phyloP scores from a whole-genome alignment of 2,329 filamentous ascomycete species.

The Neonectria magnoliae region DNA sequence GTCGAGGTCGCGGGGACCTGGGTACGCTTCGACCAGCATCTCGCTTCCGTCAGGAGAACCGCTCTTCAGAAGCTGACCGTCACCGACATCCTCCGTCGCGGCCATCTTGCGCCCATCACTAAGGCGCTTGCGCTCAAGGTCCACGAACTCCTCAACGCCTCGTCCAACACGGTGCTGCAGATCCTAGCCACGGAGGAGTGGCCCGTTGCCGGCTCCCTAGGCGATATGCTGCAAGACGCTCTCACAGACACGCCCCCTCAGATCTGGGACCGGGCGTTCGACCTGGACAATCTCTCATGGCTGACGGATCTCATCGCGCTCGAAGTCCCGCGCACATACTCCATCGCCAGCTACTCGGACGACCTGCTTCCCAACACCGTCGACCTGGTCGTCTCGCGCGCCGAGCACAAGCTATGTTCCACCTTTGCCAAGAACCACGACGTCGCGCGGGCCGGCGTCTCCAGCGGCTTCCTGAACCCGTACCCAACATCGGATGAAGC shows the following conservation, averaged over 20 bases:
- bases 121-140: conserved; percentile 61
- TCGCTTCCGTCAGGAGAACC: conserved; percentile 50
- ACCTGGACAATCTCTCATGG: conserved; percentile 57
- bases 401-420: conserved; percentile 59
- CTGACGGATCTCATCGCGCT: conserved; percentile 57
- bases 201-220: conserved; percentile 61
- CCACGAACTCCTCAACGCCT: conserved; percentile 59
- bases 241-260: conserved; percentile 58
- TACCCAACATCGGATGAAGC: conserved; percentile 45
- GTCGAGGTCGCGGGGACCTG: conserved; percentile 54
- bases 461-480: conserved; percentile 65
- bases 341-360: conserved; percentile 60
- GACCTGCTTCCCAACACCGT: conserved; percentile 62
- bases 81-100: conserved; percentile 60
- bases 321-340: conserved; percentile 63
- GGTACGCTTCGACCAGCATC: conserved; percentile 59
- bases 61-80: conserved; percentile 51
- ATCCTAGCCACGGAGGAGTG: conserved; percentile 61
- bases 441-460: conserved; percentile 56
- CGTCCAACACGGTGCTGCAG: conserved; percentile 59
- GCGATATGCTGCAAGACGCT: conserved; percentile 60
- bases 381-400: conserved; percentile 61
- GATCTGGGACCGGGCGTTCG: conserved; percentile 63
- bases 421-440: conserved; percentile 50
- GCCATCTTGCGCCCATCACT: conserved; percentile 62